Evolutionary conservation across 495 filamentous ascomycete genomes (phyloP).

Genomic region (Penicillium canariense): DNA sequence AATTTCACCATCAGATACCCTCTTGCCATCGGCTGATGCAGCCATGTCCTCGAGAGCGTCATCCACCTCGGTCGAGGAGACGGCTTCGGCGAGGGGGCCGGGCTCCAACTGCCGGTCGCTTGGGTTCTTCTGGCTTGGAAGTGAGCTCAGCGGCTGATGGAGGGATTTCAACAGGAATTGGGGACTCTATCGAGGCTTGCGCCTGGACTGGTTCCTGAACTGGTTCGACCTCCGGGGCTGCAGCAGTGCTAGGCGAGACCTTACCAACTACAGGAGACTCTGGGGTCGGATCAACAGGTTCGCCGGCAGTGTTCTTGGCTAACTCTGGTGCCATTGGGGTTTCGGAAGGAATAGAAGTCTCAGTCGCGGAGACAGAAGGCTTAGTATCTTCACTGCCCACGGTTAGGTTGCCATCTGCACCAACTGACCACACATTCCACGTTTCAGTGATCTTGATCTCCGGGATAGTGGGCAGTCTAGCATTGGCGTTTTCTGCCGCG

Average conservation of each 20-base stretch:
- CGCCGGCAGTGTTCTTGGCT: conserved; percentile 57
- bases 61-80: conserved; percentile 19
- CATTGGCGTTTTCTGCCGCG: conserved; percentile 34
- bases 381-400: conserved; percentile 31
- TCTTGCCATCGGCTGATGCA: conserved; percentile 36
- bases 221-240: conserved; percentile 3
- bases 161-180: conserved; percentile 2
- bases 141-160: not conserved
- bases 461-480: conserved; percentile 37
- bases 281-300: conserved; percentile 40
- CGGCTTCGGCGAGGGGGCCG: conserved; percentile 3
- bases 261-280: conserved; percentile 7
- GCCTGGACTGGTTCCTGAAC: not conserved
- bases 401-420: conserved; percentile 43
- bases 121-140: conserved; percentile 12
- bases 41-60: conserved; percentile 26
- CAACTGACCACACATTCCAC: conserved; percentile 52
- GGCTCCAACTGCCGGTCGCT: conserved; percentile 3
- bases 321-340: conserved; percentile 35
- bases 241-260: conserved; percentile 6
- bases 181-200: conserved; percentile 1
- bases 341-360: conserved; percentile 19
- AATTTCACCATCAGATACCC: conserved; percentile 27
- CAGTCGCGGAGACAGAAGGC: conserved; percentile 17
- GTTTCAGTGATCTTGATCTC: conserved; percentile 48